These are phyloP conservation scores for Arachis hypogaea DNA, from an alignment of 306 rosid genomes.

Conservation along the genomic window DNA sequence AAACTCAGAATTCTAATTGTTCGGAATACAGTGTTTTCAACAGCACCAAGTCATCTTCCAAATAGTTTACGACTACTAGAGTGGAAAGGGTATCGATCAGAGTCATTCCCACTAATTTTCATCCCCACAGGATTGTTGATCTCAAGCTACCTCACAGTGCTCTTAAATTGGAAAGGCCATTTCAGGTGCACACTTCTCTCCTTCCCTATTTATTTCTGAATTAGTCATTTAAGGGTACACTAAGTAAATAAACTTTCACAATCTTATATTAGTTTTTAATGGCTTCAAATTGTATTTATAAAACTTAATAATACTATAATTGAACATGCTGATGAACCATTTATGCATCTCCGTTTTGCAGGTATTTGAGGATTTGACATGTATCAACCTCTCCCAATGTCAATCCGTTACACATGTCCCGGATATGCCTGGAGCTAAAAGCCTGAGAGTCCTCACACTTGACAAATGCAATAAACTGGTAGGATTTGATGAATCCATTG, in stretches of 20 bases:
- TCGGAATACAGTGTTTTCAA: background rate
- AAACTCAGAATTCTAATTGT: slow-evolving; percentile 1
- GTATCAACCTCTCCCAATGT: background rate
- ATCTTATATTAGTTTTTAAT: too few relatives aligned
- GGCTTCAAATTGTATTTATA: too few relatives aligned
- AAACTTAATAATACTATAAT: too few relatives aligned
- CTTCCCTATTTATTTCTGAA: too few relatives aligned
- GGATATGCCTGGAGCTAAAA: background rate
- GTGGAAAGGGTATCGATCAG: slow-evolving; percentile 5
- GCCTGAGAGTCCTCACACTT: background rate
- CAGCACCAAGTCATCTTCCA: background rate
- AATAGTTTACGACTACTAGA: slow-evolving; percentile 1
- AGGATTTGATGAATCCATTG: background rate
- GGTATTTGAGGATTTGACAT: background rate
- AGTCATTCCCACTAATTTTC: background rate
- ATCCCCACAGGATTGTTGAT: background rate
- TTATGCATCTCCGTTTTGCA: background rate
- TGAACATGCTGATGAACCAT: too few relatives aligned
- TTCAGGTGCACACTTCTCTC: background rate
- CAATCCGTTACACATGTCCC: background rate
- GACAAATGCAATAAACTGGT: background rate
- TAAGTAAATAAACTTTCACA: too few relatives aligned
- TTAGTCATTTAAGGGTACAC: too few relatives aligned
- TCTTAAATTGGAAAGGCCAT: background rate
- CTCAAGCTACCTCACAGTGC: background rate